Base-by-base conservation (phyloP, 2,329 filamentous ascomycete genomes). In the Chlorencoelia australis region DNA sequence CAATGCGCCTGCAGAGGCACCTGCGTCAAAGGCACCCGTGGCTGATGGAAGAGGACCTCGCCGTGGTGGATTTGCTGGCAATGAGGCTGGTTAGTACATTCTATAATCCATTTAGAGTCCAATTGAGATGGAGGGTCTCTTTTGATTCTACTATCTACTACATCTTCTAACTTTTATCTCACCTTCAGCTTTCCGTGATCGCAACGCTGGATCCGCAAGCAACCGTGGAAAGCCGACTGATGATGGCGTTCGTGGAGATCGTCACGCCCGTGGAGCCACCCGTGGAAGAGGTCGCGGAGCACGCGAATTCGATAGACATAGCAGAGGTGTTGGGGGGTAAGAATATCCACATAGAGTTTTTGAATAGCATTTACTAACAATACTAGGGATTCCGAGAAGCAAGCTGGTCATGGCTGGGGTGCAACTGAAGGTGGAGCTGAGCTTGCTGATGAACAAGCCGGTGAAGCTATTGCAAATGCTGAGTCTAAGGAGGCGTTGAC, bases 341-440 rank as follows among this genome's bases (percentile, higher is more conserved):
- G 52, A 39, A 36, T 7, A 30, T 37, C 19, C 13, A 16, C 6
- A 26, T 21, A 15, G 24, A 30, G 30, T 15, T 35, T 26, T 11
- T 18, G 30, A 16, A 25, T 15, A 18, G 24, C 26, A 11, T 24
- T 21, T 39, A 37, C 42, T 55, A 41, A 57, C 38, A 15, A 16
- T 37, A 15, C 30, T 36, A 85, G 82, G 56, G 81, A 84, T 48
- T 81, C 82, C 57, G 81, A 86, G 54, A 93, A 93, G 76, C 82
- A 89, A 66, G 78, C 82, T 59, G 82, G 78, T 58, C 83, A 89
- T 63, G 82, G 84, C 54, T 96, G 89, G 87, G 91, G 89, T 54
- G 79, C 75, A 57, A 72, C 73, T 52, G 82, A 85, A 58, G 91
- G 87, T 55, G 69, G 79, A 45, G 82, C 82, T 58, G 86, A 93